These are phyloP conservation scores for Clarireedia monteithiana DNA, from an alignment of 2,329 filamentous ascomycete species.

Conservation along the genomic window DNA sequence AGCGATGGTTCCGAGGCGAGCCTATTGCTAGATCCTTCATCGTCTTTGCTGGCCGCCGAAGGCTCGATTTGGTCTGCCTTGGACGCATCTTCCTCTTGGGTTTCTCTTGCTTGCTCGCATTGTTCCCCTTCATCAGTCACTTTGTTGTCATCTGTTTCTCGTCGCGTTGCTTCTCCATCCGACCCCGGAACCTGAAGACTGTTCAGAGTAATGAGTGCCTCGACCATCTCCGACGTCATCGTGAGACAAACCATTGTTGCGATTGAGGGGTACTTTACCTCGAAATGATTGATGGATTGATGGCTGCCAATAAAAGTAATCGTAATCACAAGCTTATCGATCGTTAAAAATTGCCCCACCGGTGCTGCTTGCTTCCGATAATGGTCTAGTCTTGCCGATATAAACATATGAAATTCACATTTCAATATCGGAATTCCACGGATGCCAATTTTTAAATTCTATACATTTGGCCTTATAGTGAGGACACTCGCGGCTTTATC, in stretches of 20 bases:
- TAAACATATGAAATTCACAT: conserved; percentile 5
- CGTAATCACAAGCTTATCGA: conserved; percentile 11
- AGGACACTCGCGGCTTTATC: background rate
- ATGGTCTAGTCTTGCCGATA: conserved; percentile 19
- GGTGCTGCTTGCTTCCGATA: conserved; percentile 14
- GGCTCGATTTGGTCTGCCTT: too few species aligned
- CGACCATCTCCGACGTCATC: conserved; percentile 63
- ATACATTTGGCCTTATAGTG: background rate
- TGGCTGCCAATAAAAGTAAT: background rate
- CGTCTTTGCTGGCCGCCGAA: too few species aligned
- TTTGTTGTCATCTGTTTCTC: background rate
- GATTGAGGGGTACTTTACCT: background rate
- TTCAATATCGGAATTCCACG: conserved; percentile 16
- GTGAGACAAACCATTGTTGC: conserved; percentile 64
- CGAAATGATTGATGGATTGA: background rate
- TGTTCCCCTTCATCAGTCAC: background rate
- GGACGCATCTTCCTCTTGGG: background rate
- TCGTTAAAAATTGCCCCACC: conserved; percentile 11
- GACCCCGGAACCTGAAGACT: background rate
- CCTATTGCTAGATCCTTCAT: background rate
- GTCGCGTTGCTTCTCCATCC: background rate
- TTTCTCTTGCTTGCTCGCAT: background rate
- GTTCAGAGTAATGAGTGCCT: conserved; percentile 42
- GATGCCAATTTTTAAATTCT: conserved; percentile 9
- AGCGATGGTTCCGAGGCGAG: conserved; percentile 40